Base-by-base conservation (phyloP, 352 stramenopile species). In the Saprolegnia parasitica region DNA sequence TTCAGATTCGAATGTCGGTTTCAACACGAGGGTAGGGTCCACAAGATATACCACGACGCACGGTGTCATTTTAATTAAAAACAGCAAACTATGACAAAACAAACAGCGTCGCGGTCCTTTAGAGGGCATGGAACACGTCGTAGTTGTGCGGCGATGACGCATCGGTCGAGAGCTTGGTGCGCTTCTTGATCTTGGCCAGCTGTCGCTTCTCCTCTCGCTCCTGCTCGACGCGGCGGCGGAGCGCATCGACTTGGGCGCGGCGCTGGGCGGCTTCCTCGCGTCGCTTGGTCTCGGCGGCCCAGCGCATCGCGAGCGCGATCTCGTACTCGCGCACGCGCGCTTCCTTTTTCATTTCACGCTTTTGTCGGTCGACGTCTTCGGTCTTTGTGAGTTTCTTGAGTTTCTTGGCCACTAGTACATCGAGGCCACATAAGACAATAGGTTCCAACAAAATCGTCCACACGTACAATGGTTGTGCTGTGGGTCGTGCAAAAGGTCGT, bases 341-440 rank as follows among this genome's bases (percentile, higher is more conserved):
- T 58, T 58, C 52, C 32, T 58, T 58, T 16, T 58, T 58, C 52
- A 58, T 58, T 16, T 58, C 52, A 16, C 52, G 52, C 32, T 58
- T 58, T 16, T 58, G 52, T 8, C 52, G 52, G 32, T 58, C 52
- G 8, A 58, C 23, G 32, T 58, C 52, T 58, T 58, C 52, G 15
- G 52, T 58, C 52, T 58, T 58, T 8, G 52, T 8, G 8, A 58
- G 8, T 16, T 16, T 8, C 52, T 58, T 58, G 16, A 58, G 8
- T 16, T 58, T 58, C 32, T 39, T 58, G 23, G 52, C 52, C n/a
- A n/a, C n/a, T 39, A 58, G 8, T 58, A 58, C 32, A 58, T 58
- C 23, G 23, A 16, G 15, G 8, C 8, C 23, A 58, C 16, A 15
- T 16, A 16, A 39, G 8, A 16, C 8, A 8, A 16, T 8, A 16